phyloP scores from a whole-genome alignment of 192 early-diverging fungal species.

The Backusella luteola region DNA sequence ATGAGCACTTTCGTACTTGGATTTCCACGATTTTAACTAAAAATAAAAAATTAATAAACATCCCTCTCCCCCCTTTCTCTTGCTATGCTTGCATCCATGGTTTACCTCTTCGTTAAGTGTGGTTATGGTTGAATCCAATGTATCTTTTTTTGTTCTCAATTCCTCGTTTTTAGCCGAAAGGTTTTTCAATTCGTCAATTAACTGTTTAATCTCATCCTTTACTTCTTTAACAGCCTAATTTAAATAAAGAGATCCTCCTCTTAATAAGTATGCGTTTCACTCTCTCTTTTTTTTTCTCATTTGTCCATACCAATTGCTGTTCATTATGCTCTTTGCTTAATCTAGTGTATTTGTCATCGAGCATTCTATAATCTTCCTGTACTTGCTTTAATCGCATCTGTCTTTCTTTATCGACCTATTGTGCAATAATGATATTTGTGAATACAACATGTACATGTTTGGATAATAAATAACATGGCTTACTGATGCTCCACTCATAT shows the following conservation, averaged over 20 bases:
- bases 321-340: conserved; percentile 10
- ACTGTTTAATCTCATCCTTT: conserved; percentile 17
- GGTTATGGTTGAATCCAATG: neutral
- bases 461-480: neutral
- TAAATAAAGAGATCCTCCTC: neutral
- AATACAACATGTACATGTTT: no score
- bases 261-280: neutral
- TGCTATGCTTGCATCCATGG: neutral
- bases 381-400: conserved; percentile 60
- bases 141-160: neutral
- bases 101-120: neutral
- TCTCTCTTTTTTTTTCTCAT: neutral
- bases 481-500: conserved; percentile 47
- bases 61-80: neutral
- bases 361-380: conserved; percentile 70
- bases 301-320: conserved; percentile 4
- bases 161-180: conserved; percentile 17
- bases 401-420: neutral
- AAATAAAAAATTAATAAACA: neutral
- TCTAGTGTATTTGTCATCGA: conserved; percentile 58
- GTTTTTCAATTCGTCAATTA: conserved; percentile 15
- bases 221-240: conserved; percentile 15
- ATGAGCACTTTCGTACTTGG: neutral
- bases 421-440: no score
- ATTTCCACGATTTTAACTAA: conserved; percentile 13